Percentiles rank a stretch among this genome's conserved stretches.
Evolutionary conservation across 2,329 filamentous ascomycete genomes (phyloP).

Genomic region (Rasamsonia emersonii): DNA sequence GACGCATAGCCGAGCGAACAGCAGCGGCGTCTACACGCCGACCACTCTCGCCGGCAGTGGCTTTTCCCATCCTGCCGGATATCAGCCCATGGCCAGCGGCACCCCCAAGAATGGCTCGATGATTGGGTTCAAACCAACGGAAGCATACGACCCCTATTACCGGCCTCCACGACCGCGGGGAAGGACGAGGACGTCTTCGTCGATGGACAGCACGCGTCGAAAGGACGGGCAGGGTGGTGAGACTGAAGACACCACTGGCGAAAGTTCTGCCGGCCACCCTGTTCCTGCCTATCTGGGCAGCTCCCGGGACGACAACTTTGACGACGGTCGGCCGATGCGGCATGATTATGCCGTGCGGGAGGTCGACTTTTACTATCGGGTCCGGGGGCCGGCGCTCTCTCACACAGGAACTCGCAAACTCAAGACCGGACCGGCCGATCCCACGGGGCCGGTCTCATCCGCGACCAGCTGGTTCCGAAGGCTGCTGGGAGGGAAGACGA

Average conservation of each 20-base stretch:
- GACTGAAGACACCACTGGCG: conserved; percentile 10
- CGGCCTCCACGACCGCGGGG: conserved; percentile 68
- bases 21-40: conserved; percentile 56
- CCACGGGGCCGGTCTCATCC: conserved; percentile 80
- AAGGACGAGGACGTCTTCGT: conserved; percentile 42
- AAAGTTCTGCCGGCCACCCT: conserved; percentile 39
- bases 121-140: conserved; percentile 29
- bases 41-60: conserved; percentile 66
- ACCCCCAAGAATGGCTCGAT: conserved; percentile 35
- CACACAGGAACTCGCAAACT: conserved; percentile 73
- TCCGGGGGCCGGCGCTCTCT: conserved; percentile 78
- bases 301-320: conserved; percentile 45
- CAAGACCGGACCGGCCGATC: conserved; percentile 90
- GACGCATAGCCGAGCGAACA: conserved; percentile 46
- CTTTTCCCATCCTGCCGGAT: conserved; percentile 60
- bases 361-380: conserved; percentile 93
- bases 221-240: conserved; percentile 30
- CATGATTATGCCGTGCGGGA: conserved; percentile 90
- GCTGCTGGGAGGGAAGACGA: conserved; percentile 73
- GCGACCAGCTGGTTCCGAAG: conserved; percentile 83
- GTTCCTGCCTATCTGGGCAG: conserved; percentile 46
- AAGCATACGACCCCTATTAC: conserved; percentile 72
- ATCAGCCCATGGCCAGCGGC: conserved; percentile 34
- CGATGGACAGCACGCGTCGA: conserved; percentile 30
- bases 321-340: conserved; percentile 45